Conservation (phyloP, 148 eudicot species). For the Nepenthes gracilis region DNA sequence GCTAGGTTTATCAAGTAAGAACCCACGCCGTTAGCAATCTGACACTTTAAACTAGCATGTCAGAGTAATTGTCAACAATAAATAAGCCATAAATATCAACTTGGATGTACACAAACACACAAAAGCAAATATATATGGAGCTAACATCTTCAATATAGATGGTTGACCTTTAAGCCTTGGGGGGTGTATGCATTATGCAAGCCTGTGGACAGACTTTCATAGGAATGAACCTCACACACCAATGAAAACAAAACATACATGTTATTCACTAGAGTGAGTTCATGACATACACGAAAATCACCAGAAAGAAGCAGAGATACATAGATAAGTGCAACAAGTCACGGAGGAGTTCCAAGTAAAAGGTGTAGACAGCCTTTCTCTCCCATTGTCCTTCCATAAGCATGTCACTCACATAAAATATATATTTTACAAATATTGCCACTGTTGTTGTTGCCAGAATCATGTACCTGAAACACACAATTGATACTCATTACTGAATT, state of each 20-base stretch:
- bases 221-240: not conserved
- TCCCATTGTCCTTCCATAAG: slow-evolving; percentile 99
- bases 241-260: not conserved
- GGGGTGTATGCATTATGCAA: no score
- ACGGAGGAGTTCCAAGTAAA: slow-evolving; percentile 88
- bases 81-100: no score
- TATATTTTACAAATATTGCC: slow-evolving; percentile 76
- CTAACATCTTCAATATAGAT: no score
- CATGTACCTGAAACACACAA: slow-evolving; percentile 60
- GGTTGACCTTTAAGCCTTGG: no score
- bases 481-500: not conserved
- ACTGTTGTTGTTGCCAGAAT: slow-evolving; percentile 92
- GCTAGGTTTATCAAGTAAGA: no score
- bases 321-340: slow-evolving; percentile 92
- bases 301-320: slow-evolving; percentile 96
- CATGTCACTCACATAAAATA: slow-evolving; percentile 85
- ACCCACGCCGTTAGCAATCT: no score
- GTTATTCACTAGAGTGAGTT: slow-evolving; percentile 4
- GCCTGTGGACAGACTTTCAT: no score
- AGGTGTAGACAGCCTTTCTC: slow-evolving; percentile 88
- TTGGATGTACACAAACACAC: no score
- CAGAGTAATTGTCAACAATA: no score
- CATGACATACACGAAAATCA: slow-evolving; percentile 82
- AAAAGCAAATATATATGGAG: no score
- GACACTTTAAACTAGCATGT: no score